Conservation (phyloP, 1,139 yeast genomes). For the Williopsis jadinii region DNA sequence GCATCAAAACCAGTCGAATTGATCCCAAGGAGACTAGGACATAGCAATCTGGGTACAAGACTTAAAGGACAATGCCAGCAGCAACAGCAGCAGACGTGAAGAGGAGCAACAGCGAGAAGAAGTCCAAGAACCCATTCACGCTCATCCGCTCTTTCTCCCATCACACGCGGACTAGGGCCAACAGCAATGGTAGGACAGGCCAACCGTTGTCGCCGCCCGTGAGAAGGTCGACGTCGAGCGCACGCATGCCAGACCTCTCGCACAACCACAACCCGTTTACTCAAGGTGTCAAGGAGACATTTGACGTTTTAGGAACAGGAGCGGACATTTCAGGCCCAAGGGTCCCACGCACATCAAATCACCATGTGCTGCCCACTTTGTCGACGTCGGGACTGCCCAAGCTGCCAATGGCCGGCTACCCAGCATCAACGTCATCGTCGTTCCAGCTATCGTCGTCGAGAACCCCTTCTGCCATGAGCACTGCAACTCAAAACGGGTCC, state of each 20-base stretch:
- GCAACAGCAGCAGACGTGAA: not conserved
- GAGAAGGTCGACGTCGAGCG: slow-evolving; percentile 1
- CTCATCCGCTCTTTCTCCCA: slow-evolving; percentile 4
- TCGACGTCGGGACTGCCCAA: not conserved
- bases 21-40: not conserved
- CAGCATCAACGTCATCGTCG: slow-evolving; percentile 24
- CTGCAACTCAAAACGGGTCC: slow-evolving; percentile 7
- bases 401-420: slow-evolving; percentile 15
- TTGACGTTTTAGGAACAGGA: slow-evolving; percentile 1
- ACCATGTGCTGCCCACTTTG: not conserved
- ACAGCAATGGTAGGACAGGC: not conserved
- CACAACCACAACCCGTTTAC: slow-evolving; percentile 1
- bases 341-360: slow-evolving; percentile 13
- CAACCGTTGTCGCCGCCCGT: not conserved
- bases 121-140: slow-evolving; percentile 5
- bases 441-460: slow-evolving; percentile 17
- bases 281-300: not conserved
- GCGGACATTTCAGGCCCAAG: slow-evolving; percentile 2
- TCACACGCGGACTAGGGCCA: not conserved
- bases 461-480: slow-evolving; percentile 18
- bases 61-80: not conserved
- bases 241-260: not conserved
- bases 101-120: slow-evolving; percentile 5
- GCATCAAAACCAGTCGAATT: not conserved
- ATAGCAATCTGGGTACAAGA: not conserved